These are phyloP conservation scores for Phaeoacremonium minimum DNA, from an alignment of 2,329 filamentous ascomycete genomes.

Conservation along the genomic window DNA sequence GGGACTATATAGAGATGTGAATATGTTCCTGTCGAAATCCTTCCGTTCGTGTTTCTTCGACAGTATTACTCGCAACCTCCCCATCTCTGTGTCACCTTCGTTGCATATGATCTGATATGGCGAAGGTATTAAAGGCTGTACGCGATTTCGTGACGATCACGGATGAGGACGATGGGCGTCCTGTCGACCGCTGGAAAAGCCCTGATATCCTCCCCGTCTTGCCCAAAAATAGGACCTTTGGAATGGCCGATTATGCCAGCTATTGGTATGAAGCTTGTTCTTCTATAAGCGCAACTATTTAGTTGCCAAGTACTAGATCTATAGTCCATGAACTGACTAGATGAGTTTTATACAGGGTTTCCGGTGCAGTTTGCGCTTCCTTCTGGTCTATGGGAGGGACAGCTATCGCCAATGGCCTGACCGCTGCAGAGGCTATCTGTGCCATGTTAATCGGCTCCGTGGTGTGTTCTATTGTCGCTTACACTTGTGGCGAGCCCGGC, in stretches of 20 bases:
- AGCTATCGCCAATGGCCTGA: background rate
- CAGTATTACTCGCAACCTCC: too few species aligned
- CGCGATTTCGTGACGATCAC: too few species aligned
- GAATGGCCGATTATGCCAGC: background rate
- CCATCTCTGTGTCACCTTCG: too few species aligned
- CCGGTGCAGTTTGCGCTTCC: background rate
- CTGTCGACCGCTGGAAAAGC: background rate
- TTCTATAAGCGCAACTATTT: background rate
- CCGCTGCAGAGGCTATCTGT: background rate
- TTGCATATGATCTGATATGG: too few species aligned
- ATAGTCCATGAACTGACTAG: too few species aligned
- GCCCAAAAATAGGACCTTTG: background rate
- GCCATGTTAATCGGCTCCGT: conserved; percentile 16
- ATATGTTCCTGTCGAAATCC: too few species aligned
- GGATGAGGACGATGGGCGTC: background rate
- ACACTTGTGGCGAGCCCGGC: background rate
- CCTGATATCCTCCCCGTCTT: background rate
- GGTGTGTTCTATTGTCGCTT: background rate
- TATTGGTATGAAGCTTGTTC: background rate
- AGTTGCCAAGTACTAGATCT: background rate
- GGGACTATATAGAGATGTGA: too few species aligned
- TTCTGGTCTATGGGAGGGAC: background rate
- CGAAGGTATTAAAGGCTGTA: too few species aligned
- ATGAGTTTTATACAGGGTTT: too few species aligned
- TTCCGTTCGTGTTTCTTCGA: too few species aligned